Evolutionary conservation across 441 rosid genomes (phyloP), one percentile per base, ranked within the genome.

Genomic region (Croton setiger): DNA sequence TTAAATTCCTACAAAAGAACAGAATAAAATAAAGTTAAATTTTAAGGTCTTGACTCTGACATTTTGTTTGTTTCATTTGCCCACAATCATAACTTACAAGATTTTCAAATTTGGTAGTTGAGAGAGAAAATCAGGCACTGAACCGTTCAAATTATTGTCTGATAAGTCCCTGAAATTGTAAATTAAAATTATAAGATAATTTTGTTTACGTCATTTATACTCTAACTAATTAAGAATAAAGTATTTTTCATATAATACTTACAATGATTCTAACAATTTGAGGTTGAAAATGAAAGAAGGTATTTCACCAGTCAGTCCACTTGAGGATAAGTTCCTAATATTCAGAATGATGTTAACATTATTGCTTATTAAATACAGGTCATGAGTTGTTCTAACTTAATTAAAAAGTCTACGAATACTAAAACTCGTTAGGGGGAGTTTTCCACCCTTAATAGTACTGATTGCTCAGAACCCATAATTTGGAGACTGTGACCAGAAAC

Each of bases 161-260:
- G 93, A 87, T 64, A 88, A 78, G 67, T 86, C 88, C 77, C 93
- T 88, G 81, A 44, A 36, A 51, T 15, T 31, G 23, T 27, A 20
- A 49, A 20, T 57, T 6, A 21, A 35, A 43, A 41, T 36, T 41
- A 15, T 45, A 5, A 20, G 27, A 62, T 41, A 43, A 58, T 4
- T 55, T n/a, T 48, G 48, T 36, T 33, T 47, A 8, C 23, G 14
- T 37, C 3, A 37, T 39, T 27, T 15, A 23, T 13, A 27, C 31
- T 27, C 31, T 27, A 27, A 27, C 31, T 27, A 39, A 39, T 39
- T 39, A 39, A 45, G 15, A 7, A 45, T 4, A 45, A 45, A 4
- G 1, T 1, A 45, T 10, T 45, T 11, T 11, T 45, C 14, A 27
- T 27, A 27, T 27, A 27, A 27, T 45, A 72, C 86, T 82, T 71